Evolutionary conservation across 1,139 yeast species (phyloP).

Genomic region (Blastobotrys arbuscula): DNA sequence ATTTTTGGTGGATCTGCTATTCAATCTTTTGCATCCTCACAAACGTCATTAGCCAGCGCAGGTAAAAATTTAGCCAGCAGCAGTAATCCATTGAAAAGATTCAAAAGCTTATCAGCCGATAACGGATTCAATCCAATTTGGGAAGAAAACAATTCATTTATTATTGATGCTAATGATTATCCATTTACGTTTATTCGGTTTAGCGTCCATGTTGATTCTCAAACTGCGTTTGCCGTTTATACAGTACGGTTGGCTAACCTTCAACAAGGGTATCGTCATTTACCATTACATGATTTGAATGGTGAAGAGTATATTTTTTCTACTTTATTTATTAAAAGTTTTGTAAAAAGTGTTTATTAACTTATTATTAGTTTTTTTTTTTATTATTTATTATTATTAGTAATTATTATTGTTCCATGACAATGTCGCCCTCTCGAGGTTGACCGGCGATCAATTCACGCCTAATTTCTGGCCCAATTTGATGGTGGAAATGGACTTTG

Average conservation of each 20-base stretch:
- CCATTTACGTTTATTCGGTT: conserved; percentile 51
- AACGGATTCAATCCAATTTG: conserved; percentile 89
- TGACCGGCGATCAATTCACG: conserved; percentile 86
- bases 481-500: conserved; percentile 82
- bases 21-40: not conserved
- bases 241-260: conserved; percentile 47
- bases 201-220: conserved; percentile 39
- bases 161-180: conserved; percentile 37
- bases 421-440: conserved; percentile 33
- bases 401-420: conserved; percentile 7
- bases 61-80: not conserved
- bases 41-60: not conserved
- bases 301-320: conserved; percentile 84
- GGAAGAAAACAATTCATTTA: conserved; percentile 51
- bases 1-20: conserved; percentile 39
- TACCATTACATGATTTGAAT: conserved; percentile 64
- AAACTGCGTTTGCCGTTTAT: conserved; percentile 53
- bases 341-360: not conserved
- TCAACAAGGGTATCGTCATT: conserved; percentile 72
- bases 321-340: conserved; percentile 53
- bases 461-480: conserved; percentile 90
- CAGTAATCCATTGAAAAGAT: not conserved
- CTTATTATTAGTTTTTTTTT: not conserved
- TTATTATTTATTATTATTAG: not conserved
- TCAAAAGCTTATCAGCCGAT: conserved; percentile 31